Base-by-base conservation (phyloP, 2,329 filamentous ascomycete genomes). In the Endocalyx cinctus region DNA sequence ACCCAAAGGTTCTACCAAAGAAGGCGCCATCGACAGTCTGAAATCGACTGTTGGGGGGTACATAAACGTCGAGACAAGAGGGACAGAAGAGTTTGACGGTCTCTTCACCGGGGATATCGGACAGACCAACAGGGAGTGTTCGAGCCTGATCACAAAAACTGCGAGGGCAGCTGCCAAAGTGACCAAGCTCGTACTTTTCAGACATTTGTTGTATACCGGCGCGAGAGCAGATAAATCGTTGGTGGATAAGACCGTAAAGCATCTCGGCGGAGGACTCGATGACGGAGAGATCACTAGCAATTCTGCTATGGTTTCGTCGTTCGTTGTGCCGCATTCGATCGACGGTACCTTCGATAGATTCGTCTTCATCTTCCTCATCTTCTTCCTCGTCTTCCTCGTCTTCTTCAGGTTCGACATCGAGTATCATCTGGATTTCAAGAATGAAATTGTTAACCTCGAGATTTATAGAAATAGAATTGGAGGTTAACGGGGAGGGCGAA, bases 41-140 rank as follows among this genome's bases (percentile, higher is more conserved):
- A 59, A 97, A 98, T 14, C 92, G 80, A 54, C 87, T 95, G 69
- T 97, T 98, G 25, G 92, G 92, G 4, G 92, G 92, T 0, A 92
- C 92, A 62, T 97, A 98, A 52, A 97, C 87, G 58, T 98, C 92
- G 46, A 96, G 77, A 63, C 92, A 98, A 42, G 87, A 89, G 3
- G 92, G 92, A 59, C 92, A 98, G 67, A 96, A 98, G 15, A 98
- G 78, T 69, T 98, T 98, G 55, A 98, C 92, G 0, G 92, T 98
- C 55, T 98, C 90, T 60, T 94, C 85, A 45, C 92, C 92, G 1
- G 92, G 90, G 29, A 90, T 92, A 62, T 98, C 92, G 38, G 87
- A 94, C 41, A 92, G 77, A 23, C 92, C 92, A 14, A 98, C 90
- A 2, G 92, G 92, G 5, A 98, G 74, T 11, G 94, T 92, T 52